Evolutionary conservation across 257 asterid species (phyloP), one percentile per base, ranked within the genome.

Genomic region (Ilex aquifolium): DNA sequence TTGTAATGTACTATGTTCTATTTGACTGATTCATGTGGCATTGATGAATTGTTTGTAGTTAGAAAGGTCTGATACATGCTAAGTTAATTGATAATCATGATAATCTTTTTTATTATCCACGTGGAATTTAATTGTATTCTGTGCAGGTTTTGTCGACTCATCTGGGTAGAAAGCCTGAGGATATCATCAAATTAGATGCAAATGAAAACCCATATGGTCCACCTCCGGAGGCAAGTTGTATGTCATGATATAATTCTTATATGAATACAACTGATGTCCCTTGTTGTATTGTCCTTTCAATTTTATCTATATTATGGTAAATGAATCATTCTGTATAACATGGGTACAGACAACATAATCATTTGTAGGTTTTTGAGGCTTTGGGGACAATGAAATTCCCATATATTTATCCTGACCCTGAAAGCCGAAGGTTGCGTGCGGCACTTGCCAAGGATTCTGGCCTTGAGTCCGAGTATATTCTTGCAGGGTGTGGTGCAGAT

Each of bases 191-290:
- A 68, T 75, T 93, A 62, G 99, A 93, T 32, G 99, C 97, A 3
- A 93, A 93, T 65, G 99, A 93, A 69, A 93, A 93, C 67, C 99
- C 97, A 44, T 93, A 89, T 65, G 99, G 99, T 32, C 99, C 99
- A 32, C 99, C 99, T 56, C 99, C 97, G 36, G 99, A 93, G 94
- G 96, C 75, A 78, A 57, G 80, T 65, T 64, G 30, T 62, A 61
- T 55, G 53, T 58, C 51, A 14, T 64, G n/a, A 14, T 56, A 10
- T 46, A 46, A 3, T 14, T 11, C n/a, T 46, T 46, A 46, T 46
- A 10, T 46, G 52, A 46, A 7, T 46, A 10, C n/a, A 46, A 10
- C 52, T 14, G 52, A 46, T 46, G 42, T 46, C 52, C 6, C 52
- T 46, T 10, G 52, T 46, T 46, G n/a, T 14, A 10, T 46, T 14